phyloP scores from a whole-genome alignment of 2,329 filamentous ascomycete genomes.

The Xylariaceae sp. region DNA sequence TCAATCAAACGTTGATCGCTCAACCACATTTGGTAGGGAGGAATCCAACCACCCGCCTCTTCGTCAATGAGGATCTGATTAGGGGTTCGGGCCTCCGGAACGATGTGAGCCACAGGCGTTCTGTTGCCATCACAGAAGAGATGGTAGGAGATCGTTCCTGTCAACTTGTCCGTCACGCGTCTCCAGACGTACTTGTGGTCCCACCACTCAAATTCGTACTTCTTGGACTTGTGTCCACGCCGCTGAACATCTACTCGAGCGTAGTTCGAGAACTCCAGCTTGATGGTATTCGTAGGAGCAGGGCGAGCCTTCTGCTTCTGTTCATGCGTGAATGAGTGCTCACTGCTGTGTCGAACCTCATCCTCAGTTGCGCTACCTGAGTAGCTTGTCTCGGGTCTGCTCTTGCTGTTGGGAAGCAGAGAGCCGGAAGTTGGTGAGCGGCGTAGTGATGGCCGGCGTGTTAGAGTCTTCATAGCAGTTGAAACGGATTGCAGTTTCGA shows the following conservation, averaged over 20 bases:
- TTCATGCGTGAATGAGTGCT: slow-evolving; percentile 31
- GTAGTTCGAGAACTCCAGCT: slow-evolving; percentile 96
- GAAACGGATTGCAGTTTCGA: slow-evolving; percentile 45
- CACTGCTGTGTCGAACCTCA: slow-evolving; percentile 29
- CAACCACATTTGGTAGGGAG: slow-evolving; percentile 87
- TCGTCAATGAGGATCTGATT: slow-evolving; percentile 67
- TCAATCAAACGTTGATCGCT: slow-evolving; percentile 66
- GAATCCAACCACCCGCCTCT: slow-evolving; percentile 79
- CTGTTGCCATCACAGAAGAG: slow-evolving; percentile 62
- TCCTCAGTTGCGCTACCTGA: slow-evolving; percentile 31
- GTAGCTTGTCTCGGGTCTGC: slow-evolving; percentile 35
- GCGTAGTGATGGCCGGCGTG: slow-evolving; percentile 34
- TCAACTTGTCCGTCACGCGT: slow-evolving; percentile 63
- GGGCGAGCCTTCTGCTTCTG: slow-evolving; percentile 34
- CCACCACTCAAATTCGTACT: slow-evolving; percentile 95
- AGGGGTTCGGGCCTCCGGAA: slow-evolving; percentile 70
- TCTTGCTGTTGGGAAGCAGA: slow-evolving; percentile 27
- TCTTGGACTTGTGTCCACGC: slow-evolving; percentile 61
- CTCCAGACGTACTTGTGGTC: slow-evolving; percentile 80
- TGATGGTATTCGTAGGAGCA: slow-evolving; percentile 68
- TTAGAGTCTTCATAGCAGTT: slow-evolving; percentile 45
- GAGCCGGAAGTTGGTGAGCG: slow-evolving; percentile 35
- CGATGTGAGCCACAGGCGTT: slow-evolving; percentile 72
- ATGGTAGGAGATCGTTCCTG: slow-evolving; percentile 69
- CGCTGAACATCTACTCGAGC: slow-evolving; percentile 80